A percentile compares a stretch with the other conserved stretches of the same genome.
Evolutionary conservation across 345 rosid genomes (phyloP).

Genomic region (Triadica sebifera): DNA sequence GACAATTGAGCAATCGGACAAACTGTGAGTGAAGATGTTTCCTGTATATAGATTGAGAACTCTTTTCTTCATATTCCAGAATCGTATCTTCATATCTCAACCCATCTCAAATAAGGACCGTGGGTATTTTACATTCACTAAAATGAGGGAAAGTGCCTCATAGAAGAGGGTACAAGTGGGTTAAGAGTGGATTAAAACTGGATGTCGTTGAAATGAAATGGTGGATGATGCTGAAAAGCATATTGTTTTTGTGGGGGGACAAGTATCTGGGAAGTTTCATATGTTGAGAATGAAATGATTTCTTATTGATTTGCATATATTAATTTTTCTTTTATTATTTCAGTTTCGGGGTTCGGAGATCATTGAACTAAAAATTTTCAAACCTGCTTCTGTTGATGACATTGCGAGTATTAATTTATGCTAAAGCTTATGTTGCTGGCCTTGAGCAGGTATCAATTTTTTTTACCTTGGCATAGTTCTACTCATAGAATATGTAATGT

Average conservation of each 20-base stretch:
- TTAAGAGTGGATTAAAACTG: not conserved
- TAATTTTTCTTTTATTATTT: constrained; percentile 3
- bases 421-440: constrained; percentile 71
- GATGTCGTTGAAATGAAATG: not conserved
- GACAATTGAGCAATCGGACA: no score
- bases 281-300: not conserved
- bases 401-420: constrained; percentile 72
- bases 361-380: constrained; percentile 62
- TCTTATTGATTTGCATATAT: not conserved
- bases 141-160: not conserved
- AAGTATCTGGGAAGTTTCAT: not conserved
- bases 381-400: constrained; percentile 73
- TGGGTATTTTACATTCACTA: not conserved
- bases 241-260: not conserved
- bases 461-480: not conserved
- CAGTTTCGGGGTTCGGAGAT: constrained; percentile 74
- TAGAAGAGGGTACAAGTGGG: not conserved
- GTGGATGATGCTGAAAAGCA: not conserved
- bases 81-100: not conserved
- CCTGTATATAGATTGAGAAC: not conserved
- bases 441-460: constrained; percentile 70
- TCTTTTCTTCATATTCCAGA: not conserved
- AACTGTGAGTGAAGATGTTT: not conserved
- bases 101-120: constrained; percentile 1
- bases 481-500: no score